Evolutionary conservation across 2,329 filamentous ascomycete species (phyloP), one percentile per base, ranked within the genome.

Genomic region (Trichoderma afroharzianum): DNA sequence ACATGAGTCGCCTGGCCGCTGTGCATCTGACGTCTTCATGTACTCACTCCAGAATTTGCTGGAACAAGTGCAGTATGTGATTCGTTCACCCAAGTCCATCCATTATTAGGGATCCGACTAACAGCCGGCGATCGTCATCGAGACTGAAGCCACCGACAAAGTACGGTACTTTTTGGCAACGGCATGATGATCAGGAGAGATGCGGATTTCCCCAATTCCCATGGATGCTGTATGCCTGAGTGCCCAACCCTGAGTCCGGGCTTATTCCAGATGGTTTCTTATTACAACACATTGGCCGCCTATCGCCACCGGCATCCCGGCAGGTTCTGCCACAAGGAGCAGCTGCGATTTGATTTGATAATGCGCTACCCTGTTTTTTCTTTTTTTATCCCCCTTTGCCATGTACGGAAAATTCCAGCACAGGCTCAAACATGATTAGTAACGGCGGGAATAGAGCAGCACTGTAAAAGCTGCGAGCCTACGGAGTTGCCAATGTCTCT

Each of bases 171-270:
- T 39, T 68, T 59, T 24, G 39, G 9, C 24, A 33, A 32, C 36
- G 36, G 63, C 30, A 39, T 47, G 66, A 36, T 62, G 57, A 36
- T 69, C 66, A 69, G 66, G 66, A 69, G 66, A 62, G 66, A 61
- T 14, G 59, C 24, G 15, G 32, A 53, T 28, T 32, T 33, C 53
- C 32, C 36, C n/a, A 36, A 69, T 53, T 28, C 28, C 66, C 55
- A 50, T 53, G 39, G n/a, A 28, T n/a, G 26, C 5, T 59, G 36
- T 30, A 67, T 61, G 33, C 26, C 43, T 21, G 43, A 21, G 43
- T 50, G 47, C 47, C 47, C 47, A 53, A 53, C 47, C 24, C 47
- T 53, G 21, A 53, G 39, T 43, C 30, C 55, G 55, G 55, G 57
- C 55, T 33, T 68, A 61, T 68, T 61, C 66, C 66, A 68, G 66